Percentiles rank a stretch among this genome's conserved stretches.
These are phyloP conservation scores for Hemileia vastatrix DNA, from an alignment of 1,284 basidiomycete species.

Conservation along the genomic window DNA sequence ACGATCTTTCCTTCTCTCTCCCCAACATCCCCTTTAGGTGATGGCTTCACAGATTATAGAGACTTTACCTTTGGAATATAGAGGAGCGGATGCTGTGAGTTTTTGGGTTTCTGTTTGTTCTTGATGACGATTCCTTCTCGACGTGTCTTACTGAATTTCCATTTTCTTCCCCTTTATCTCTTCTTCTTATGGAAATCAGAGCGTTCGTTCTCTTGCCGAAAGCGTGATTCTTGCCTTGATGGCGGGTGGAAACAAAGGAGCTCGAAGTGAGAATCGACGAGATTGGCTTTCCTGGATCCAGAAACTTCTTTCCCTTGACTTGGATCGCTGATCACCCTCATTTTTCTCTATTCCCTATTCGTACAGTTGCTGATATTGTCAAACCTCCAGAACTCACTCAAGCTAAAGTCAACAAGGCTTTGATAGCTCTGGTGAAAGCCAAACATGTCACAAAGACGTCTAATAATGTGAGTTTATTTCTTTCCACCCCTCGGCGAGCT, in stretches of 20 bases:
- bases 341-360: neutral
- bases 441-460: slow-evolving; percentile 65
- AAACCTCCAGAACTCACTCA: slow-evolving; percentile 71
- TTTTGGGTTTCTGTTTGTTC: neutral
- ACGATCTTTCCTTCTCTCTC: no score
- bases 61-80: slow-evolving; percentile 75
- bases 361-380: slow-evolving; percentile 65
- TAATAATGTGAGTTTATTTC: slow-evolving; percentile 44
- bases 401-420: slow-evolving; percentile 79
- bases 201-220: slow-evolving; percentile 34
- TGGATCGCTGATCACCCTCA: slow-evolving; percentile 16
- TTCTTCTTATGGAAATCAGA: slow-evolving; percentile 3
- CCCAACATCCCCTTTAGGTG: slow-evolving; percentile 35
- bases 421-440: slow-evolving; percentile 77
- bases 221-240: slow-evolving; percentile 37
- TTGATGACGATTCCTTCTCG: no score
- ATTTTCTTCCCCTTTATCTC: neutral
- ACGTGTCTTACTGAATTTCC: neutral
- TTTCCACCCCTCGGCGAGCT: no score
- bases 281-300: neutral
- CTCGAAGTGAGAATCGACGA: slow-evolving; percentile 27
- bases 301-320: neutral
- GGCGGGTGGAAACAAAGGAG: slow-evolving; percentile 30
- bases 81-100: slow-evolving; percentile 70
- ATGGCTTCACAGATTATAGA: slow-evolving; percentile 63